Base-by-base conservation (phyloP, 192 early-diverging fungal genomes). In the Powellomyces hirtus region DNA sequence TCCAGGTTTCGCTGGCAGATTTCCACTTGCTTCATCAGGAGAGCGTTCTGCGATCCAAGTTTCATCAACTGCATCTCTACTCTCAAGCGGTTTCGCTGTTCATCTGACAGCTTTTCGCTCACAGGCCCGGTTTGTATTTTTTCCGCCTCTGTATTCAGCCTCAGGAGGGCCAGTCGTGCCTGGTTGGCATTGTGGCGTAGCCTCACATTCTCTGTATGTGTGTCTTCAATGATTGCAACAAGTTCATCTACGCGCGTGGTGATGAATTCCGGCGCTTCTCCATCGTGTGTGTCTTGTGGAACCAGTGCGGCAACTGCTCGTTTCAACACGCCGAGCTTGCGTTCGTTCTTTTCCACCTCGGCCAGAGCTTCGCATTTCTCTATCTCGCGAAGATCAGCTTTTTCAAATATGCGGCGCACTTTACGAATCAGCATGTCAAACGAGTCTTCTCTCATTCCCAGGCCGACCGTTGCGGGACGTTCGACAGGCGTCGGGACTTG, bases 171-270 rank as follows among this genome's bases (percentile, higher is more conserved):
- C 33, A 69, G 13, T n/a, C 67, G 55, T 13, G 58, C 38, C 35
- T 69, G 56, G 38, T 69, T 60, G 38, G 59, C 59, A 50, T 77
- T 77, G 50, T 77, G 76, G 16, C 76, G 66, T 18, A 74, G 45
- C 14, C 52, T 46, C 14, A 71, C 68, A 35, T 73, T 77, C 20
- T 46, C 53, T 4, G 35, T 24, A n/a, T 70, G 64, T 5, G 65
- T 24, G 14, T 36, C 46, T 29, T 77, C 76, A 18, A 72, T 59
- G 35, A 56, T 8, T 22, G 42, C 37, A 1, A 13, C 14, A 0
- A 65, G 13, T 16, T 60, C 38, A 0, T 57, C 30, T 13, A 27
- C 38, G 59, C 37, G 37, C 35, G 36, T 2, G 24, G 13, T 30
- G 18, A 66, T 50, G 27, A 13, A 33, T 4, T 14, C 22, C 36